These are phyloP conservation scores for Yamadazyma triangularis DNA, from an alignment of 1,139 yeast species.

Conservation along the genomic window DNA sequence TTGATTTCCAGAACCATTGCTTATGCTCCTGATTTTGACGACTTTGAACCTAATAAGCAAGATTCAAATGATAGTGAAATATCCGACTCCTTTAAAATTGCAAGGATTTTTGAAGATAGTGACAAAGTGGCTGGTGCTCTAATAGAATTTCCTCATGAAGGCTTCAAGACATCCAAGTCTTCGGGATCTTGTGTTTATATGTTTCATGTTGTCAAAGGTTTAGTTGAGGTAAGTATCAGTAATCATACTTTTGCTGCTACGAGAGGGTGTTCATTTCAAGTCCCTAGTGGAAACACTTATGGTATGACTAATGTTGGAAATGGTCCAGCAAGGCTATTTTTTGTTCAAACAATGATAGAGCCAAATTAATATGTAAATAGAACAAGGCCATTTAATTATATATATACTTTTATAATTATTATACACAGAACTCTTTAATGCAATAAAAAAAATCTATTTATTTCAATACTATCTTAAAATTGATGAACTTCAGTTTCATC, in stretches of 20 bases:
- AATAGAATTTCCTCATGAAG: conserved; percentile 61
- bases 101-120: conserved; percentile 64
- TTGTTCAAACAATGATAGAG: conserved; percentile 56
- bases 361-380: not conserved
- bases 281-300: conserved; percentile 75
- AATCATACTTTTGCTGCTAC: conserved; percentile 58
- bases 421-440: conserved; percentile 3
- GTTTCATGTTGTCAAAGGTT: conserved; percentile 71
- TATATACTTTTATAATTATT: conserved; percentile 1
- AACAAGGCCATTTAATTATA: no score
- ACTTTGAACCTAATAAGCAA: conserved; percentile 33
- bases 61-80: conserved; percentile 26
- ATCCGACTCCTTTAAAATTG: conserved; percentile 54
- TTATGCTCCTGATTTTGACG: conserved; percentile 58
- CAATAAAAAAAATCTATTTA: not conserved
- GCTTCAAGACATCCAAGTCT: conserved; percentile 57
- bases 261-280: conserved; percentile 74
- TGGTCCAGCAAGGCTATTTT: conserved; percentile 59
- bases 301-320: conserved; percentile 58
- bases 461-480: conserved; percentile 8
- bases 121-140: conserved; percentile 73
- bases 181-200: conserved; percentile 68
- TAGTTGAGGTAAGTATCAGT: conserved; percentile 62
- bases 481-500: conserved; percentile 37
- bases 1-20: conserved; percentile 53